phyloP scores from a whole-genome alignment of 805 yeast genomes.

The Teunomyces cretensis region DNA sequence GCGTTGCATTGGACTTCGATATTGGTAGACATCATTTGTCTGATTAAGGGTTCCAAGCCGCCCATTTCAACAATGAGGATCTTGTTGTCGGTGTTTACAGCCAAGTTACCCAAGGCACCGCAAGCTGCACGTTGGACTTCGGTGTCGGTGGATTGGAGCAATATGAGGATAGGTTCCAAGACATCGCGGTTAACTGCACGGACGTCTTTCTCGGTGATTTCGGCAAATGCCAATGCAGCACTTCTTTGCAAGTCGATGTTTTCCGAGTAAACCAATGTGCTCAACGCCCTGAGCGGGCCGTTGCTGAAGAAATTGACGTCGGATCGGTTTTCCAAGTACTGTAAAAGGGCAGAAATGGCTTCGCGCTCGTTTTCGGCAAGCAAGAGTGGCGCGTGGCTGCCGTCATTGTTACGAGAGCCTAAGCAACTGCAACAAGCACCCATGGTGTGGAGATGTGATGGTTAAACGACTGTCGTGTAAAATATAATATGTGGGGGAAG shows the following conservation, averaged over 20 bases:
- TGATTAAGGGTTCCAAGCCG: constrained; percentile 91
- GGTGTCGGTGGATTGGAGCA: constrained; percentile 82
- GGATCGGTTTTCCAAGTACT: constrained; percentile 81
- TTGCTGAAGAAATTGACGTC: constrained; percentile 88
- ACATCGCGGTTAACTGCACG: constrained; percentile 89
- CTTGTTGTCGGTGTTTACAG: constrained; percentile 94
- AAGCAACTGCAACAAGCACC: constrained; percentile 46
- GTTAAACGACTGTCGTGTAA: not conserved
- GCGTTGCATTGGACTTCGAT: constrained; percentile 99
- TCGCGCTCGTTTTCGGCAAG: constrained; percentile 93
- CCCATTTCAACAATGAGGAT: constrained; percentile 96
- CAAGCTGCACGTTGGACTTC: constrained; percentile 99
- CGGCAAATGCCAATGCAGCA: constrained; percentile 98
- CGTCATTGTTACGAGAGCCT: constrained; percentile 47
- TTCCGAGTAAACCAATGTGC: constrained; percentile 91
- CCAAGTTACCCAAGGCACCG: constrained; percentile 97
- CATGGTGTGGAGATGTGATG: constrained; percentile 19
- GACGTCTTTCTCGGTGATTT: constrained; percentile 94
- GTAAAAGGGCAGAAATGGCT: constrained; percentile 87
- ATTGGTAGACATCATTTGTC: constrained; percentile 96
- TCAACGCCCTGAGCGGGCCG: constrained; percentile 84
- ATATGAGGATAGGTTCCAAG: constrained; percentile 85
- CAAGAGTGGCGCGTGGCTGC: constrained; percentile 71
- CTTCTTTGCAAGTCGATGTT: constrained; percentile 92
- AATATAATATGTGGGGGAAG: not conserved